phyloP scores from a whole-genome alignment of 495 filamentous ascomycete genomes.

The Parathielavia hyrcaniae region DNA sequence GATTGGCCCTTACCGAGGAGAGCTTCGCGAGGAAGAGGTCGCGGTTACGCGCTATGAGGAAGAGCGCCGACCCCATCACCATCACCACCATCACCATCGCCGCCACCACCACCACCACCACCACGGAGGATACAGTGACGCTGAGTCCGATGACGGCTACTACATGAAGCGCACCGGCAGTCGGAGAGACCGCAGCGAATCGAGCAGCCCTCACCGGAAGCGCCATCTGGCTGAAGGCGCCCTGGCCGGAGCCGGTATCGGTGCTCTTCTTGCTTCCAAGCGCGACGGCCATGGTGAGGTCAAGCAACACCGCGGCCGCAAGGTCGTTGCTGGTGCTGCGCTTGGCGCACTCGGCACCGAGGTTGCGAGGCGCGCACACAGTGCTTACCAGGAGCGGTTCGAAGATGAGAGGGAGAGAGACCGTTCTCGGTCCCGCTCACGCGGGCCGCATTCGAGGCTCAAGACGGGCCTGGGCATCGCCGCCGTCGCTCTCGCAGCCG shows the following conservation, averaged over 20 bases:
- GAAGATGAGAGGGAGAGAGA: slow-evolving; percentile 45
- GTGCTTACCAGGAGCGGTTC: slow-evolving; percentile 60
- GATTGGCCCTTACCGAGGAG: slow-evolving; percentile 45
- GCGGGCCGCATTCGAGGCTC: slow-evolving; percentile 45
- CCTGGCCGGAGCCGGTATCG: slow-evolving; percentile 68
- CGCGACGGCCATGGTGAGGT: slow-evolving; percentile 54
- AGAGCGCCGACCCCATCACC: slow-evolving; percentile 33
- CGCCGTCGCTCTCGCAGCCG: slow-evolving; percentile 66
- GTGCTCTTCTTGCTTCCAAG: slow-evolving; percentile 66
- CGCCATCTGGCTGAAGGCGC: slow-evolving; percentile 85
- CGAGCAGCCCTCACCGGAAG: slow-evolving; percentile 51
- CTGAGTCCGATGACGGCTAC: slow-evolving; percentile 50
- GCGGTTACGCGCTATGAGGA: slow-evolving; percentile 49
- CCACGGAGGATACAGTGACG: slow-evolving; percentile 33
- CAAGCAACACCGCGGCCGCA: slow-evolving; percentile 58
- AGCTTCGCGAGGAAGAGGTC: slow-evolving; percentile 49
- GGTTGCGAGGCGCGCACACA: slow-evolving; percentile 63
- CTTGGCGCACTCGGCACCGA: slow-evolving; percentile 78
- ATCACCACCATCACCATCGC: slow-evolving; percentile 48
- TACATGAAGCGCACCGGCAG: slow-evolving; percentile 42
- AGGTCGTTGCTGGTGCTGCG: slow-evolving; percentile 71
- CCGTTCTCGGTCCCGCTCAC: slow-evolving; percentile 51
- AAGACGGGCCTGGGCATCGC: slow-evolving; percentile 70
- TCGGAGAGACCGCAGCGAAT: slow-evolving; percentile 41
- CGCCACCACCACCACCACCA: slow-evolving; percentile 31